phyloP scores from a whole-genome alignment of 441 rosid species.

The Aleurites moluccanus region DNA sequence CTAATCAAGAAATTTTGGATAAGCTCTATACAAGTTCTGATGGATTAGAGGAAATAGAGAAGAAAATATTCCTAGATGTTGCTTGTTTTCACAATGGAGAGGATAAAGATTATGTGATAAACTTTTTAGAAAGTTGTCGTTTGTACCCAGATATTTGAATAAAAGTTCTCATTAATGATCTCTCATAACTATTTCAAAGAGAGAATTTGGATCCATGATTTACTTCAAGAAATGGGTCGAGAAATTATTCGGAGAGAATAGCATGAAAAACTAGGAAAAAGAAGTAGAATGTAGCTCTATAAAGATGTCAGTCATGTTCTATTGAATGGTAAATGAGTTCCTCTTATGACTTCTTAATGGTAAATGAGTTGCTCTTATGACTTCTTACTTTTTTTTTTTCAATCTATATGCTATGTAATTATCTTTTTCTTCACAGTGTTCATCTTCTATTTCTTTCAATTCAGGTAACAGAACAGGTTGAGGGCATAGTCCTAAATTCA shows the following conservation, averaged over 20 bases:
- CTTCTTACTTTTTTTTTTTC: no score
- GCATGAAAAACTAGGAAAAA: constrained; percentile 33
- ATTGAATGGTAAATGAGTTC: neutral
- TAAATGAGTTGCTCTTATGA: no score
- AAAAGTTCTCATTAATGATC: constrained; percentile 3
- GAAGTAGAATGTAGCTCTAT: constrained; percentile 43
- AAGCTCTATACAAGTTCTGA: constrained; percentile 16
- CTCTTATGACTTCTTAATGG: no score
- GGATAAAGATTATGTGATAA: constrained; percentile 14
- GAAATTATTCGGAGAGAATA: constrained; percentile 36
- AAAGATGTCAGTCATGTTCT: constrained; percentile 14
- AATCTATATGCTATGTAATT: neutral
- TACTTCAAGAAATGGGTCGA: constrained; percentile 52
- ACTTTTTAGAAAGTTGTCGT: constrained; percentile 1
- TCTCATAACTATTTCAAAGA: constrained; percentile 12
- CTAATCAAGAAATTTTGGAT: constrained; percentile 8
- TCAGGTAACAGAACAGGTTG: constrained; percentile 5
- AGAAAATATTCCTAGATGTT: constrained; percentile 16
- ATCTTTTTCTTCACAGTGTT: neutral
- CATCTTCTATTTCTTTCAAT: neutral
- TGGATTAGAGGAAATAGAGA: constrained; percentile 7
- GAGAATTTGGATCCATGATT: constrained; percentile 21
- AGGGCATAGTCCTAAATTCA: neutral
- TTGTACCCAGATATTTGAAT: neutral
- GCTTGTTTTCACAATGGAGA: constrained; percentile 15